phyloP scores from a whole-genome alignment of 371 early-diverging fungal genomes.

The Parasitella parasitica region DNA sequence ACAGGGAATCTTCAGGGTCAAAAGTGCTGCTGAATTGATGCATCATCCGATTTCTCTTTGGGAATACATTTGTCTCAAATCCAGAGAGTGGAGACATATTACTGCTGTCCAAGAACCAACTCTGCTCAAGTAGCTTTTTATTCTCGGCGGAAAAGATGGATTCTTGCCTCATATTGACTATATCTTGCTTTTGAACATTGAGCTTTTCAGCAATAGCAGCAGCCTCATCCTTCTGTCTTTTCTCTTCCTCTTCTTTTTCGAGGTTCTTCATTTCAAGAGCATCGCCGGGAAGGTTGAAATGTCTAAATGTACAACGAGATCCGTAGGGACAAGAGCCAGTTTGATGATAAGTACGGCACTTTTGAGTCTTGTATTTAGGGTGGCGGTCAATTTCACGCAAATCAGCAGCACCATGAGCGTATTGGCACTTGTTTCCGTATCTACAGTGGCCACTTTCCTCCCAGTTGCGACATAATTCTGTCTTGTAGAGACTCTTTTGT shows the following conservation, averaged over 20 bases:
- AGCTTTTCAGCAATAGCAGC: background rate
- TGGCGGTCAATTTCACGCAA: conserved; percentile 87
- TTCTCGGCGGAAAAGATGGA: conserved; percentile 13
- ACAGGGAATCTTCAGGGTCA: conserved; percentile 17
- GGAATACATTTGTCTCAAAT: background rate
- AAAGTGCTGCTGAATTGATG: background rate
- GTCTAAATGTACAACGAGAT: conserved; percentile 94
- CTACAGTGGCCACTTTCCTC: conserved; percentile 88
- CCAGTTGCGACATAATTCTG: conserved; percentile 93
- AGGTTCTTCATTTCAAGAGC: conserved; percentile 18
- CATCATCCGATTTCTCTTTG: conserved; percentile 4
- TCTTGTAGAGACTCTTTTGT: conserved; percentile 83
- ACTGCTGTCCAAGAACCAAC: conserved; percentile 8
- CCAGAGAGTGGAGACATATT: background rate
- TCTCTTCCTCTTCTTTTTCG: conserved; percentile 17
- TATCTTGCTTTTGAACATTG: background rate
- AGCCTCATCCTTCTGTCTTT: conserved; percentile 4
- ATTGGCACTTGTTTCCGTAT: conserved; percentile 95
- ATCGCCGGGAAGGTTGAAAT: conserved; percentile 44
- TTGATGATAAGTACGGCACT: conserved; percentile 86
- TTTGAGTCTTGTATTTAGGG: conserved; percentile 94
- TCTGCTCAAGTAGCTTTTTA: conserved; percentile 10
- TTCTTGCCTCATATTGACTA: background rate
- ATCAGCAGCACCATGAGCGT: conserved; percentile 89
- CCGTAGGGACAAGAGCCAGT: conserved; percentile 95